Evolutionary conservation across 805 yeast species (phyloP), one percentile per base, ranked within the genome.

Genomic region (Candida vartiovaarae): DNA sequence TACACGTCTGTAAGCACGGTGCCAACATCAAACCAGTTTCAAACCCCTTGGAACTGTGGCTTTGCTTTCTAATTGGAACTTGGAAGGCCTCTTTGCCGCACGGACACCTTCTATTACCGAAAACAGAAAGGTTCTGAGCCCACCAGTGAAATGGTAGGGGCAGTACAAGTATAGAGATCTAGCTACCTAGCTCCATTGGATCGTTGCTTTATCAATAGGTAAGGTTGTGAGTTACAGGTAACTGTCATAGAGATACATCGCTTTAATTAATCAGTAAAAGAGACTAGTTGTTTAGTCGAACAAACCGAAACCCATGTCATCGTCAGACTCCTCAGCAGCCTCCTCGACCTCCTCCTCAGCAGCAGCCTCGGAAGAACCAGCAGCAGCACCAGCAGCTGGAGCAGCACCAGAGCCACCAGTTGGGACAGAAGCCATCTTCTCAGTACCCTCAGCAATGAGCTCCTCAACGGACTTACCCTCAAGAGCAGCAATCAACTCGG

Each of bases 361-460:
- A 49, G 70, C 95, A 47, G 71, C 93, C 54, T 74, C 88, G 57
- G 76, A 84, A 55, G 78, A 81, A 63, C 76, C 82, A 62, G 82
- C 82, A 61, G 83, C 78, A 58, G 84, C 82, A 64, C 77, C 78
- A 64, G 75, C 78, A 65, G 79, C 74, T 61, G 84, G 71, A 59
- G 93, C 73, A 64, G 88, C 79, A 71, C 93, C 95, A 70, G 96
- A 93, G 75, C 95, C 97, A 71, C 96, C 97, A 65, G 96, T 63
- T 73, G 98, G 97, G 58, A 91, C 95, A 59, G 98, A 82, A 61
- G 98, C 95, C 69, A 93, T 86, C 80, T 93, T 93, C 75, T 84
- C 74, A 74, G 84, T 74, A 79, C 99, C 99, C 76, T 82, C 93
- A 63, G 95, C 84, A 63, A 93, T 81, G 74, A 93, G 82, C 67